Conservation (phyloP, 768 basidiomycete genomes). For the Boletus insuetus region DNA sequence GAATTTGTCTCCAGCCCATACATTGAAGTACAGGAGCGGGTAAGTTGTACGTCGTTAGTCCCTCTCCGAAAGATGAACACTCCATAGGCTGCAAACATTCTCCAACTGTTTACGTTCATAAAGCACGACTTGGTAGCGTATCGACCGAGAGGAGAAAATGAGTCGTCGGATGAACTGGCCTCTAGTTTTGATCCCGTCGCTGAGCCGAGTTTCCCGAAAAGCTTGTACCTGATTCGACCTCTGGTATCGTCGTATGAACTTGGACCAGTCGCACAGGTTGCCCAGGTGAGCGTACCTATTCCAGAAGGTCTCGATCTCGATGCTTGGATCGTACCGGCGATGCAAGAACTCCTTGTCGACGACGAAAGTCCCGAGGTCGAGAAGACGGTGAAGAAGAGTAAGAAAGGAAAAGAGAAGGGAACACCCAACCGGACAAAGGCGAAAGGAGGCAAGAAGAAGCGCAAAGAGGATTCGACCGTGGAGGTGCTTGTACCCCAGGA, state of each 20-base stretch:
- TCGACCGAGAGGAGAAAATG: slow-evolving; percentile 39
- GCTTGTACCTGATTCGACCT: slow-evolving; percentile 80
- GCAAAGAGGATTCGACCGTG: slow-evolving; percentile 18
- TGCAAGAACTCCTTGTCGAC: slow-evolving; percentile 29
- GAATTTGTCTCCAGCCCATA: slow-evolving; percentile 61
- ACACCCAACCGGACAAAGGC: slow-evolving; percentile 22
- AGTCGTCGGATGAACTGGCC: slow-evolving; percentile 37
- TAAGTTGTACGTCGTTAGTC: slow-evolving; percentile 35
- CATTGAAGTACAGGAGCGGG: slow-evolving; percentile 92
- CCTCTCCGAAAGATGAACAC: not conserved
- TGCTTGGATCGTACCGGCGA: slow-evolving; percentile 74
- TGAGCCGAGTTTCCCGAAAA: slow-evolving; percentile 74
- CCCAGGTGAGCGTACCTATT: slow-evolving; percentile 76
- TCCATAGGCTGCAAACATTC: slow-evolving; percentile 72
- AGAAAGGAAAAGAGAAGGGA: slow-evolving; percentile 48
- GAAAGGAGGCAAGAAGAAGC: slow-evolving; percentile 48
- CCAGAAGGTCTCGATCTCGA: slow-evolving; percentile 89
- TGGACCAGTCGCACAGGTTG: slow-evolving; percentile 75
- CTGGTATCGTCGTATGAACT: slow-evolving; percentile 77
- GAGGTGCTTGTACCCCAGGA: slow-evolving; percentile 40
- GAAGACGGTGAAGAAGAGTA: slow-evolving; percentile 42
- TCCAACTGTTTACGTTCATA: slow-evolving; percentile 74
- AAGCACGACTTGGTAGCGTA: slow-evolving; percentile 65
- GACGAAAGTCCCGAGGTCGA: slow-evolving; percentile 37
- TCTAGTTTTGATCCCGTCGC: slow-evolving; percentile 38